These are phyloP conservation scores for Didymella lethalis DNA, from an alignment of 2,329 filamentous ascomycete genomes.

Conservation along the genomic window DNA sequence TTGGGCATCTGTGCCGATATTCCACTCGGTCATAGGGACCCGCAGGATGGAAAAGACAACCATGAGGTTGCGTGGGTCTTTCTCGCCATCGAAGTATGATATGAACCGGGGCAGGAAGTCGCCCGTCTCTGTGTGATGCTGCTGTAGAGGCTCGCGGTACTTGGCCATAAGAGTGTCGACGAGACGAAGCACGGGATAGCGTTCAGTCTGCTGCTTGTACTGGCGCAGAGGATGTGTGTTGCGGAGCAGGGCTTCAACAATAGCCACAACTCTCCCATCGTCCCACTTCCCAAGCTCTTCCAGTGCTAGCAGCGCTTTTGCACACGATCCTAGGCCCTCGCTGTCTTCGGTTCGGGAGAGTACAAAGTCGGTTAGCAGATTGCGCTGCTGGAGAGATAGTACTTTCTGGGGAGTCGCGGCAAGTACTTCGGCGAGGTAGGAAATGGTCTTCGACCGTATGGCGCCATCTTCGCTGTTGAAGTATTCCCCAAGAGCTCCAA, in stretches of 20 bases:
- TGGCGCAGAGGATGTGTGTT: conserved; percentile 67
- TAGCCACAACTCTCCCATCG: conserved; percentile 61
- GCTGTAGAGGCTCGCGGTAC: conserved; percentile 55
- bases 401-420: conserved; percentile 61
- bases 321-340: conserved; percentile 63
- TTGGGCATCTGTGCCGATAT: conserved; percentile 64
- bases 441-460: conserved; percentile 65
- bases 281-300: conserved; percentile 69
- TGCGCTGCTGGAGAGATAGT: conserved; percentile 67
- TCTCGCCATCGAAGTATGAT: conserved; percentile 71
- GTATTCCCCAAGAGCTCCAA: conserved; percentile 71
- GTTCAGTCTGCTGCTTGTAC: conserved; percentile 66
- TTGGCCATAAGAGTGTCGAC: conserved; percentile 68
- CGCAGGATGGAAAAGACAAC: conserved; percentile 72
- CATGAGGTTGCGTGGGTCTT: conserved; percentile 75
- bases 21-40: conserved; percentile 74
- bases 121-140: conserved; percentile 60
- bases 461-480: conserved; percentile 71
- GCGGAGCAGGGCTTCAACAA: conserved; percentile 60
- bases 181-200: conserved; percentile 69
- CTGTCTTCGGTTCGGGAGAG: conserved; percentile 67
- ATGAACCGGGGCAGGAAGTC: conserved; percentile 69
- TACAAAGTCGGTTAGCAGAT: conserved; percentile 68
- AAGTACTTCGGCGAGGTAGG: conserved; percentile 61
- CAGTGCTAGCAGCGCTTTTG: conserved; percentile 65